Conservation (phyloP, 495 filamentous ascomycete species). For the Penicillium bialowiezense region DNA sequence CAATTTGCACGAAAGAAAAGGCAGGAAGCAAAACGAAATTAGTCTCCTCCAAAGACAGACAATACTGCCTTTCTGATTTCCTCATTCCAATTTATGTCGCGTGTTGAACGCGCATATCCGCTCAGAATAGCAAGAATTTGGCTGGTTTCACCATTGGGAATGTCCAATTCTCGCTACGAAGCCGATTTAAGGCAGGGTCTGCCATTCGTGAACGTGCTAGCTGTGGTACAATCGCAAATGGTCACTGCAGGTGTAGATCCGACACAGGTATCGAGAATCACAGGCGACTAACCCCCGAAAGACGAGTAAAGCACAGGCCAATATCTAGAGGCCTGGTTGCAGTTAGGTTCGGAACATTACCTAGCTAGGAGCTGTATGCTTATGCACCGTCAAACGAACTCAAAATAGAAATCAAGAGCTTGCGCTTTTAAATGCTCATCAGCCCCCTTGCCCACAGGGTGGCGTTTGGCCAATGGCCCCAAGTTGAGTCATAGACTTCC, state of each 20-base stretch:
- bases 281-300: background rate
- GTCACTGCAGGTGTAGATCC: constrained; percentile 1
- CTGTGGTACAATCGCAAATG: constrained; percentile 4
- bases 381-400: constrained; percentile 6
- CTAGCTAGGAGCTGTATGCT: constrained; percentile 3
- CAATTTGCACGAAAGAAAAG: constrained; percentile 8
- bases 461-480: constrained; percentile 47
- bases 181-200: background rate
- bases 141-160: background rate
- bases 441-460: constrained; percentile 48
- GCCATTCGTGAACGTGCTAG: background rate
- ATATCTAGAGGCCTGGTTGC: background rate
- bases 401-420: constrained; percentile 2
- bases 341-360: background rate
- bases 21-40: constrained; percentile 7
- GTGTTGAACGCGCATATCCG: constrained; percentile 24
- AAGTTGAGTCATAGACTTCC: constrained; percentile 33
- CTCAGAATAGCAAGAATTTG: background rate
- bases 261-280: background rate
- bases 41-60: constrained; percentile 2
- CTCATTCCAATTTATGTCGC: constrained; percentile 4
- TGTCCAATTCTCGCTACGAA: background rate
- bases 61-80: background rate
- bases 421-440: constrained; percentile 14
- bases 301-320: constrained; percentile 1